Percentiles rank a stretch among this genome's conserved stretches.
These are phyloP conservation scores for Pseudogymnoascus verrucosus DNA, from an alignment of 2,329 filamentous ascomycete species.

Conservation along the genomic window DNA sequence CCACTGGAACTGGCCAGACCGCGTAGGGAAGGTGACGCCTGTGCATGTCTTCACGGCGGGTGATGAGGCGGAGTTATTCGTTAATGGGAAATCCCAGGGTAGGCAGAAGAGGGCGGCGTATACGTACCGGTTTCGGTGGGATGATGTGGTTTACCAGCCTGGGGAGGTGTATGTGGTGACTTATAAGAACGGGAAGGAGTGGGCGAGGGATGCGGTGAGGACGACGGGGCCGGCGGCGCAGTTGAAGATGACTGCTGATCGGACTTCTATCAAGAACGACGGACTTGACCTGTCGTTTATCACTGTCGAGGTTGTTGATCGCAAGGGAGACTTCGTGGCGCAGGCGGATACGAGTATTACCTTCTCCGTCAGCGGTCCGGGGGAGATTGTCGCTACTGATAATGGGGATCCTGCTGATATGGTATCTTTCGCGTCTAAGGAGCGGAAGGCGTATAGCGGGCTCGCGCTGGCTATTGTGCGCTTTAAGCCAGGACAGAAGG, in stretches of 20 bases:
- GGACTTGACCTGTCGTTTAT: conserved; percentile 38
- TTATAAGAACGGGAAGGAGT: conserved; percentile 23
- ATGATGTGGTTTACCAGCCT: conserved; percentile 39
- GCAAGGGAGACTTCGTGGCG: conserved; percentile 35
- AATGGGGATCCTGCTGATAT: conserved; percentile 43
- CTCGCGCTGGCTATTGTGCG: conserved; percentile 34
- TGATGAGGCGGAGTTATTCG: conserved; percentile 46
- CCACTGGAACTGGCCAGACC: conserved; percentile 48
- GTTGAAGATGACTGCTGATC: conserved; percentile 35
- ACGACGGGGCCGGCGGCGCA: conserved; percentile 35
- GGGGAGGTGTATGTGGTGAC: conserved; percentile 38
- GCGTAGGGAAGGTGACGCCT: conserved; percentile 40
- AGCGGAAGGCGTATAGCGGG: conserved; percentile 35
- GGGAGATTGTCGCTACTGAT: conserved; percentile 41
- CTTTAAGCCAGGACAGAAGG: conserved; percentile 17
- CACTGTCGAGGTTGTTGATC: conserved; percentile 38
- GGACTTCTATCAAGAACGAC: conserved; percentile 35
- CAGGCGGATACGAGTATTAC: conserved; percentile 34
- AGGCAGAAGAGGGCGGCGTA: conserved; percentile 28
- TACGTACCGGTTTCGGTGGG: conserved; percentile 45
- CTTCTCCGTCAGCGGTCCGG: conserved; percentile 37
- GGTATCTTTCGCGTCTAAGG: conserved; percentile 33
- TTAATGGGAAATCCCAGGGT: conserved; percentile 42
- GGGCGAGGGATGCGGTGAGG: conserved; percentile 35
- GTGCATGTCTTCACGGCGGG: conserved; percentile 46